Percentiles rank a stretch among this genome's conserved stretches.
Evolutionary conservation across 1,284 basidiomycete genomes (phyloP).

Genomic region (Ceratobasidium sp.): DNA sequence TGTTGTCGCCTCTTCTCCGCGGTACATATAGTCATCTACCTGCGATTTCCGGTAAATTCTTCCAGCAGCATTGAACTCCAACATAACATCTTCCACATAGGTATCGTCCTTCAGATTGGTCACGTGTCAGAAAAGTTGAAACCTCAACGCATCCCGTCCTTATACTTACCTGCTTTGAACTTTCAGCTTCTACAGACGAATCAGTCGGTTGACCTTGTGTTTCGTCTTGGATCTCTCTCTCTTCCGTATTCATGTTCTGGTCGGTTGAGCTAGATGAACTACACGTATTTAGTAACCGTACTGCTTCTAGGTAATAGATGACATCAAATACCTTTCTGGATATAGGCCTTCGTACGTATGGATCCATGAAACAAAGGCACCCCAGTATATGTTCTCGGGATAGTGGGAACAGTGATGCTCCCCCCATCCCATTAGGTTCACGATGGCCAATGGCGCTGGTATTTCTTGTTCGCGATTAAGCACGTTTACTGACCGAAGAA

Average conservation of each 20-base stretch:
- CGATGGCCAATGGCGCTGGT: constrained; percentile 36
- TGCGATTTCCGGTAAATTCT: neutral
- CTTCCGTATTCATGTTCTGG: neutral
- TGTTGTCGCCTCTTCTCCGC: neutral
- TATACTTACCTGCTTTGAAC: neutral
- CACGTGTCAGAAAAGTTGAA: neutral
- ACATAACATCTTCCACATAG: neutral
- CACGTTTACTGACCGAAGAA: constrained; percentile 42
- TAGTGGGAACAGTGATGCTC: constrained; percentile 6
- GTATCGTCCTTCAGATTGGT: neutral
- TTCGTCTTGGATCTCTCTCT: neutral
- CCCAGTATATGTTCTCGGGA: constrained; percentile 3
- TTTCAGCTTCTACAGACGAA: neutral
- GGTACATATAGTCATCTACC: constrained; percentile 20
- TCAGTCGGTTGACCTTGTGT: neutral
- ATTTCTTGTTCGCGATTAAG: constrained; percentile 44
- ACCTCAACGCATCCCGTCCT: neutral
- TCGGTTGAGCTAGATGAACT: neutral
- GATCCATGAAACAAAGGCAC: constrained; percentile 2
- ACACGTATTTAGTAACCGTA: neutral
- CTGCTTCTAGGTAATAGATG: neutral
- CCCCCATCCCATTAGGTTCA: constrained; percentile 27
- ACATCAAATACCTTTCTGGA: neutral
- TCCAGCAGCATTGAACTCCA: neutral
- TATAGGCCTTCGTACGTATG: neutral